Evolutionary conservation across 1,284 basidiomycete species (phyloP).

Genomic region (Pterulicium gracile): DNA sequence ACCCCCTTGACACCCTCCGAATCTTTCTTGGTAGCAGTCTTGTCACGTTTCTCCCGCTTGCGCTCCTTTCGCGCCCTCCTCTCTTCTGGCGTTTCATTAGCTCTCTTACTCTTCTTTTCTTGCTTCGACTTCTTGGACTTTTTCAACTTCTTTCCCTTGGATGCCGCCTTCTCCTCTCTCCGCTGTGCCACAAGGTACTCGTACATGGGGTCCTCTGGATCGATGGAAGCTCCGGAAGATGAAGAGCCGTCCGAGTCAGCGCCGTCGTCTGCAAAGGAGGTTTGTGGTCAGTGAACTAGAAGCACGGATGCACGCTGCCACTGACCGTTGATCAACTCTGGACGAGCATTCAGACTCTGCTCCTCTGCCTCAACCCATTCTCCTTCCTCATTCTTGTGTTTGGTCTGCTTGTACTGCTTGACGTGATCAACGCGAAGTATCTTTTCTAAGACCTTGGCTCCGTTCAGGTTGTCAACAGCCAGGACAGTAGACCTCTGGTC

Average conservation of each 20-base stretch:
- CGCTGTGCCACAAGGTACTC: slow-evolving; percentile 72
- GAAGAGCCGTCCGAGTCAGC: slow-evolving; percentile 53
- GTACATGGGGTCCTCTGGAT: slow-evolving; percentile 97
- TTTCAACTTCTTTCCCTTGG: slow-evolving; percentile 49
- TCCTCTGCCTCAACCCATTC: slow-evolving; percentile 82
- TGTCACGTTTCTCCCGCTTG: slow-evolving; percentile 48
- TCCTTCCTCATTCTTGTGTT: slow-evolving; percentile 73
- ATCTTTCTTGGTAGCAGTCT: slow-evolving; percentile 20
- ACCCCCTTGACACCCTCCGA: slow-evolving; percentile 42
- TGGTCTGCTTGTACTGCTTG: slow-evolving; percentile 85
- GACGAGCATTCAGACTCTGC: slow-evolving; percentile 78
- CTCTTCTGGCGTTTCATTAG: slow-evolving; percentile 69
- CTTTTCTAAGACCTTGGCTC: slow-evolving; percentile 78
- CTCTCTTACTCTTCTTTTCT: slow-evolving; percentile 18
- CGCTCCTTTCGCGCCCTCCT: slow-evolving; percentile 55
- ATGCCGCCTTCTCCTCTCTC: slow-evolving; percentile 53
- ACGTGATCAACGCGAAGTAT: slow-evolving; percentile 93
- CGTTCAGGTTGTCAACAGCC: slow-evolving; percentile 98
- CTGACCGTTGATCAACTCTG: slow-evolving; percentile 57
- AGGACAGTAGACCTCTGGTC: slow-evolving; percentile 94
- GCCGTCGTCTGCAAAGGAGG: slow-evolving; percentile 32
- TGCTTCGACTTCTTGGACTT: slow-evolving; percentile 42
- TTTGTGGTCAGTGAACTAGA: neutral
- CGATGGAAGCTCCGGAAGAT: slow-evolving; percentile 62
- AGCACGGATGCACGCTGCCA: slow-evolving; percentile 6